Base-by-base conservation (phyloP, 1,284 basidiomycete species). In the Caloboletus firmus region DNA sequence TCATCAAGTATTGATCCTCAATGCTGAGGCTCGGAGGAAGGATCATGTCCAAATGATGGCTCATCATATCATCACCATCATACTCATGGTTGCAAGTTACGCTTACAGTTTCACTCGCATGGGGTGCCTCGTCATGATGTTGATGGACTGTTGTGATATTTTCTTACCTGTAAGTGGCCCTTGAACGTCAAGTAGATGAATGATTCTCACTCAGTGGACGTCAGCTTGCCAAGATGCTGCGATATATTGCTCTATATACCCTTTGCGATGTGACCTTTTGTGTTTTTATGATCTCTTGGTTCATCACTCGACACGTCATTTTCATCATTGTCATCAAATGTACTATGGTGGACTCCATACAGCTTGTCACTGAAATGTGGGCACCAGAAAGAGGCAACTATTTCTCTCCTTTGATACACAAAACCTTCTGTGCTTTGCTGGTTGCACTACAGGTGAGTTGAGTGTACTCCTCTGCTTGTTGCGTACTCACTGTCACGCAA, bases 41-140 rank as follows among this genome's bases (percentile, higher is more conserved):
- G 96, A 99, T 72, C 93, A 97, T 71, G 79, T 79, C 71, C 95
- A 98, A 74, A 99, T 98, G 96, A 90, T 98, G 79, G 78, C 85
- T 30, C 96, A 99, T 75, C 96, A 99, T 72, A 71, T 97, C 64
- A 89, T 98, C 64, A 96, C 95, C 18, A 83, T 95, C 54, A 70
- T 79, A 37, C 83, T 99, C 59, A 85, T 98, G 74, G 70, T 79
- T 32, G 69, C 77, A 30, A 94, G 91, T 67, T 99, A 97, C 74
- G 79, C 80, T 51, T 85, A 80, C 71, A 90, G 95, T 73, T 89
- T 87, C 67, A 95, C 93, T 10, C 87, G 93, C 35, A 82, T 96
- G 45, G 96, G 96, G 18, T 91, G 87, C 61, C 76, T 93, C 43
- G 85, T 97, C 55, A 87, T 97, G 79, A 79, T 92, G 50, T 76